These are phyloP conservation scores for Raphanus sativus DNA, from an alignment of 345 rosid genomes.

Conservation along the genomic window DNA sequence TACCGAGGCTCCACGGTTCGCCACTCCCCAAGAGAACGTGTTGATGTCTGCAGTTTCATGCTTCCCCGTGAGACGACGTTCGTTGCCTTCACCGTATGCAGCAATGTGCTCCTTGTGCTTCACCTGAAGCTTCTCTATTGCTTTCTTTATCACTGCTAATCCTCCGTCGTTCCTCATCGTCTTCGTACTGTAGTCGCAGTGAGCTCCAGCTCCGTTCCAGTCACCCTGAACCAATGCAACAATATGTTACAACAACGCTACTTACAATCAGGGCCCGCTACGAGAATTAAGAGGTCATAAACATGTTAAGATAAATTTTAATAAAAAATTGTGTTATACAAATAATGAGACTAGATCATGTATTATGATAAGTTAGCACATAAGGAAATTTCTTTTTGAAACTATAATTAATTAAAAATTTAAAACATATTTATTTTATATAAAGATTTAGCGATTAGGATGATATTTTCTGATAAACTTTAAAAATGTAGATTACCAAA, in stretches of 20 bases:
- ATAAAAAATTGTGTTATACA: too few species aligned
- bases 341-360: not conserved
- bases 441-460: not conserved
- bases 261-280: too few species aligned
- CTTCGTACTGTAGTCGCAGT: conserved; percentile 86
- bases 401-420: not conserved
- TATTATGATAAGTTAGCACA: not conserved
- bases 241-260: not conserved
- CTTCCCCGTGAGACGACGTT: conserved; percentile 72
- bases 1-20: conserved; percentile 71
- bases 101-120: conserved; percentile 83
- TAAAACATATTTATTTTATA: too few species aligned
- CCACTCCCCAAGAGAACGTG: conserved; percentile 78
- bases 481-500: too few species aligned
- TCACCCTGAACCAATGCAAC: conserved; percentile 55
- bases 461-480: not conserved
- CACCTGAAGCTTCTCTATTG: conserved; percentile 70
- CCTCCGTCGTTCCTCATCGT: conserved; percentile 83
- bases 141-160: conserved; percentile 63
- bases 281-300: not conserved
- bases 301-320: not conserved
- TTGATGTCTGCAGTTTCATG: conserved; percentile 83
- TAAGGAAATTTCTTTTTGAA: too few species aligned
- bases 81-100: conserved; percentile 91
- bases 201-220: conserved; percentile 97